Evolutionary conservation across 2,329 filamentous ascomycete species (phyloP).

Genomic region (Canariomyces notabilis): DNA sequence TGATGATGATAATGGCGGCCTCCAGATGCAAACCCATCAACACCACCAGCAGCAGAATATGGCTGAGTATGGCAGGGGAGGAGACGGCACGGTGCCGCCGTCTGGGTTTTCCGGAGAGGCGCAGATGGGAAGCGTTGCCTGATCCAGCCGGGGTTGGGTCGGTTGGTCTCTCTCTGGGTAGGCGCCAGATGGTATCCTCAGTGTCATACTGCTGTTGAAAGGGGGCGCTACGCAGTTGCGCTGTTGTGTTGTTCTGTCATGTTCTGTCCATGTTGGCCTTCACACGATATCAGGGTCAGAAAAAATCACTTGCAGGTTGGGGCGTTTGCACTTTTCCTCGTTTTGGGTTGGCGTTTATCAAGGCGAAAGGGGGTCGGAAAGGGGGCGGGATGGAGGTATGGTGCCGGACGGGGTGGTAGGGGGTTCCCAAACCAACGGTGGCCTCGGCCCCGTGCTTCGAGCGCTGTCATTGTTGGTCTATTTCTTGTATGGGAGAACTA

Average conservation of each 20-base stretch:
- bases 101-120: background rate
- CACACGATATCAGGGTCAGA: too few species aligned
- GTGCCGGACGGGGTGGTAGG: background rate
- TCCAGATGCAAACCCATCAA: conserved; percentile 18
- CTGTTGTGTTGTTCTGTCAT: background rate
- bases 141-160: background rate
- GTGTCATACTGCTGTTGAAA: too few species aligned
- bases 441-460: background rate
- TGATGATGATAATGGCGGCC: conserved; percentile 41
- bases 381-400: background rate
- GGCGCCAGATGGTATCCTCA: too few species aligned
- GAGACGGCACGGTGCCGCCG: background rate
- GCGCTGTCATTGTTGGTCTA: conserved; percentile 5
- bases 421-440: background rate
- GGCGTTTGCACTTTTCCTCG: conserved; percentile 21
- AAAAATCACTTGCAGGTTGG: conserved; percentile 9
- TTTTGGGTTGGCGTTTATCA: conserved; percentile 20
- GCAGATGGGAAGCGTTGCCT: conserved; percentile 12
- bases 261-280: background rate
- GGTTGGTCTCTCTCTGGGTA: too few species aligned
- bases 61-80: conserved; percentile 4
- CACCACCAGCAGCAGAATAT: conserved; percentile 2
- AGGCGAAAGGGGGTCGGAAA: conserved; percentile 2
- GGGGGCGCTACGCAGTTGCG: too few species aligned
- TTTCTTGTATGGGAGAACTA: conserved; percentile 1